A percentile compares a stretch with the other conserved stretches of the same genome.
Conservation (phyloP, 306 rosid genomes). For the Medicago ruthenica region DNA sequence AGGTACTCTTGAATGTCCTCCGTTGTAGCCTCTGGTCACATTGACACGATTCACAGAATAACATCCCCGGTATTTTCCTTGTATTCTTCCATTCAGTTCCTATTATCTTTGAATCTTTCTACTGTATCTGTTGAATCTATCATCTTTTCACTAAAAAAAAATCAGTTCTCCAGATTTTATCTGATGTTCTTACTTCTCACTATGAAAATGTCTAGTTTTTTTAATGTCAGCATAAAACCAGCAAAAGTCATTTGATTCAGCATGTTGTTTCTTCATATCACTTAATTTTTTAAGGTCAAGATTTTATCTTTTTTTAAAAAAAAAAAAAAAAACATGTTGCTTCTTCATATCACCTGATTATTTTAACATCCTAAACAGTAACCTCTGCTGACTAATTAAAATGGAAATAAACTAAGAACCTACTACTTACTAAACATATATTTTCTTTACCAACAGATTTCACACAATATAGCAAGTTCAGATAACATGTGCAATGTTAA, state of each 20-base stretch:
- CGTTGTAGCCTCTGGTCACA: not conserved
- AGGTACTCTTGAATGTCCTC: conserved; percentile 5
- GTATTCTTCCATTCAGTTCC: not conserved
- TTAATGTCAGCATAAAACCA: conserved; percentile 15
- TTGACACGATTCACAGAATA: not conserved
- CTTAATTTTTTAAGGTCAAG: not conserved
- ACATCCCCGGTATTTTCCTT: not conserved
- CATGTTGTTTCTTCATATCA: conserved; percentile 19
- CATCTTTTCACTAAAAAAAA: not conserved
- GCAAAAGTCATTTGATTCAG: conserved; percentile 9
- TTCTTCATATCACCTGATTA: conserved; percentile 11
- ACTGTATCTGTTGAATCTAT: not conserved
- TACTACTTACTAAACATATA: conserved; percentile 22
- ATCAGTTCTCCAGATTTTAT: not conserved
- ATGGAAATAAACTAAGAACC: conserved; percentile 9
- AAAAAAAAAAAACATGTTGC: not conserved
- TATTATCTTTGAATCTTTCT: not conserved
- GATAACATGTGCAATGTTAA: conserved; percentile 19
- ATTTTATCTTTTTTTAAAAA: too few relatives aligned
- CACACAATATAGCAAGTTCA: conserved; percentile 25
- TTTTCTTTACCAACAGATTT: conserved; percentile 28
- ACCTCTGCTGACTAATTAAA: conserved; percentile 19
- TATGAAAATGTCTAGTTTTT: conserved; percentile 13
- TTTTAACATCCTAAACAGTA: conserved; percentile 25
- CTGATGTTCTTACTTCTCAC: conserved; percentile 7